These are phyloP conservation scores for Gigaspora rosea DNA, from an alignment of 192 early-diverging fungal species.

Conservation along the genomic window DNA sequence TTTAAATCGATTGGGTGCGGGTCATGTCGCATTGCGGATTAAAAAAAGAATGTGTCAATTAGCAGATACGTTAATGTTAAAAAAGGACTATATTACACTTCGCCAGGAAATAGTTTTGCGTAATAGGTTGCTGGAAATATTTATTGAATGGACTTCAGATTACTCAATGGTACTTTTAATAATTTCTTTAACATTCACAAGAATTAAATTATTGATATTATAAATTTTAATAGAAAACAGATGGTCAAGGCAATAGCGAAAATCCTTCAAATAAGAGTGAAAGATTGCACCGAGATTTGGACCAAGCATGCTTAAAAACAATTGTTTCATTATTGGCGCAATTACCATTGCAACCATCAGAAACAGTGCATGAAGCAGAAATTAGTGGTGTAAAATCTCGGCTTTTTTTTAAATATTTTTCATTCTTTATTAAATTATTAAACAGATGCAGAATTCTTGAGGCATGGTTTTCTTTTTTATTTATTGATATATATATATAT, in stretches of 20 bases:
- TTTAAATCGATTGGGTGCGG: constrained; percentile 62
- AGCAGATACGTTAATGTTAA: constrained; percentile 69
- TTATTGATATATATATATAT: background rate
- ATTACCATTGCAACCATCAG: constrained; percentile 71
- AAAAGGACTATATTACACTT: constrained; percentile 72
- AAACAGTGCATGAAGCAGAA: constrained; percentile 57
- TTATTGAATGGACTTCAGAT: constrained; percentile 81
- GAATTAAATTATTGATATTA: background rate
- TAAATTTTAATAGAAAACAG: constrained; percentile 34
- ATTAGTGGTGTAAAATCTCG: constrained; percentile 62
- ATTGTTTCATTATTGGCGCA: constrained; percentile 67
- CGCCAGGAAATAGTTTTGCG: constrained; percentile 73
- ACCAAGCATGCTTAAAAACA: constrained; percentile 77
- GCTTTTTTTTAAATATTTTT: constrained; percentile 73
- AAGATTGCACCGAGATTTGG: constrained; percentile 74
- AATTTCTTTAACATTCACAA: no score
- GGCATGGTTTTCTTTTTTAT: constrained; percentile 21
- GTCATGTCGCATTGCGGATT: constrained; percentile 61
- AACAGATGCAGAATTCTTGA: constrained; percentile 68
- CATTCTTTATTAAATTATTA: constrained; percentile 76
- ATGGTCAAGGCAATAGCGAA: constrained; percentile 39
- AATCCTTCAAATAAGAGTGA: constrained; percentile 49
- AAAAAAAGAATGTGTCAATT: constrained; percentile 78
- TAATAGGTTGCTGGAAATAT: constrained; percentile 69
- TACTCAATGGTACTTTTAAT: constrained; percentile 52